Conservation (phyloP, 306 rosid species). For the Astragalus membranaceus region DNA sequence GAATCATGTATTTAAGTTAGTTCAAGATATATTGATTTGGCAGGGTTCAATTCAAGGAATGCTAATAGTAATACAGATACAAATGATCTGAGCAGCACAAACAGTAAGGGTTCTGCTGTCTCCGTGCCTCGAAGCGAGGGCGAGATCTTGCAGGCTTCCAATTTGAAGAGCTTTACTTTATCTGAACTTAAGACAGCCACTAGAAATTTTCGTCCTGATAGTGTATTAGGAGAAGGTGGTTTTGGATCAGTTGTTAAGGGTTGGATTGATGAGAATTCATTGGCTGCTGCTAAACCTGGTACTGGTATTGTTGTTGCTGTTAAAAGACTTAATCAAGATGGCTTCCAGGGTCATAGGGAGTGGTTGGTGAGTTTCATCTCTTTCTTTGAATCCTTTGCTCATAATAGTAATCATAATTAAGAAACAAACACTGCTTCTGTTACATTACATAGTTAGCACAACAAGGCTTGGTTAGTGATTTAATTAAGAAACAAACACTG, state of each 20-base stretch:
- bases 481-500: background rate
- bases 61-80: slow-evolving; percentile 17
- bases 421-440: background rate
- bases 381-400: background rate
- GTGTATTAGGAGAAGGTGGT: slow-evolving; percentile 62
- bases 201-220: slow-evolving; percentile 59
- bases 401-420: background rate
- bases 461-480: background rate
- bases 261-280: slow-evolving; percentile 54
- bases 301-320: slow-evolving; percentile 59
- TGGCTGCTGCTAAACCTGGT: slow-evolving; percentile 52
- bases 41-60: slow-evolving; percentile 43
- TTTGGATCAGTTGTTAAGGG: slow-evolving; percentile 69
- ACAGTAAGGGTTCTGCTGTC: slow-evolving; percentile 25
- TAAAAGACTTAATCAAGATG: slow-evolving; percentile 55
- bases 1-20: background rate
- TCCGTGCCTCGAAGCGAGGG: slow-evolving; percentile 54
- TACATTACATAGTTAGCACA: background rate
- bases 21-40: slow-evolving; percentile 2
- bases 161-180: slow-evolving; percentile 46
- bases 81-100: slow-evolving; percentile 28
- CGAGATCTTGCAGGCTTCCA: slow-evolving; percentile 55
- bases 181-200: slow-evolving; percentile 59
- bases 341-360: slow-evolving; percentile 53
- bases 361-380: slow-evolving; percentile 55